Conservation (phyloP, 768 basidiomycete species). For the Lactarius deliciosus region DNA sequence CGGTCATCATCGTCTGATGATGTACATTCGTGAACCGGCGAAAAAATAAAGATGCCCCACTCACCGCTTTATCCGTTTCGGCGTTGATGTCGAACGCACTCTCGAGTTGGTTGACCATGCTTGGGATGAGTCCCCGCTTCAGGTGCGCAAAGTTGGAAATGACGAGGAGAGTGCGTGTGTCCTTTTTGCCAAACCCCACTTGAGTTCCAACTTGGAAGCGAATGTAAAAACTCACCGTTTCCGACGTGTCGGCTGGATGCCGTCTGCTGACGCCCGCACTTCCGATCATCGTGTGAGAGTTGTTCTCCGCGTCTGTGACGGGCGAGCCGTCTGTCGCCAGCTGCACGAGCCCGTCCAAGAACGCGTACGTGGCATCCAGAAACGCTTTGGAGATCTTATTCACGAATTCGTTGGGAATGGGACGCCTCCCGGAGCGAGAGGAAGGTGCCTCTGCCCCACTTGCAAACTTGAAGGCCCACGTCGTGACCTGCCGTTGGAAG, state of each 20-base stretch:
- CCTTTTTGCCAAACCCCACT: constrained; percentile 46
- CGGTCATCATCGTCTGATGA: constrained; percentile 70
- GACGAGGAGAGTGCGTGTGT: constrained; percentile 82
- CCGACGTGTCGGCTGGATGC: constrained; percentile 59
- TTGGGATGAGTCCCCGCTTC: constrained; percentile 65
- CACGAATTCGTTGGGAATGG: constrained; percentile 61
- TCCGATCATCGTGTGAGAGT: constrained; percentile 37
- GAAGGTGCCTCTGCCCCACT: constrained; percentile 65
- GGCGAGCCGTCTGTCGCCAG: constrained; percentile 73
- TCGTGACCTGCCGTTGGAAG: constrained; percentile 78
- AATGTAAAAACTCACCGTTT: constrained; percentile 48
- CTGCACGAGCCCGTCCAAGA: constrained; percentile 82
- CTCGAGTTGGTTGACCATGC: constrained; percentile 79
- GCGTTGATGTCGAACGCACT: constrained; percentile 70
- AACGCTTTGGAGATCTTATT: constrained; percentile 81
- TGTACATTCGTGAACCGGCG: not conserved
- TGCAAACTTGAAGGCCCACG: constrained; percentile 75
- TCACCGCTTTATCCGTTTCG: constrained; percentile 68
- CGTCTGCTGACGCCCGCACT: constrained; percentile 37
- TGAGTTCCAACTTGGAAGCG: too few species aligned
- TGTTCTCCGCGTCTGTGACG: constrained; percentile 41
- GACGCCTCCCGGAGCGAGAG: constrained; percentile 53
- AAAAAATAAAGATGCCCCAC: not conserved
- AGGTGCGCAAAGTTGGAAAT: constrained; percentile 86
- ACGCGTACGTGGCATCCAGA: constrained; percentile 79